A percentile compares a stretch with the other conserved stretches of the same genome.
Evolutionary conservation across 1,139 yeast species (phyloP).

Genomic region (Trichomonascaceae sp.): DNA sequence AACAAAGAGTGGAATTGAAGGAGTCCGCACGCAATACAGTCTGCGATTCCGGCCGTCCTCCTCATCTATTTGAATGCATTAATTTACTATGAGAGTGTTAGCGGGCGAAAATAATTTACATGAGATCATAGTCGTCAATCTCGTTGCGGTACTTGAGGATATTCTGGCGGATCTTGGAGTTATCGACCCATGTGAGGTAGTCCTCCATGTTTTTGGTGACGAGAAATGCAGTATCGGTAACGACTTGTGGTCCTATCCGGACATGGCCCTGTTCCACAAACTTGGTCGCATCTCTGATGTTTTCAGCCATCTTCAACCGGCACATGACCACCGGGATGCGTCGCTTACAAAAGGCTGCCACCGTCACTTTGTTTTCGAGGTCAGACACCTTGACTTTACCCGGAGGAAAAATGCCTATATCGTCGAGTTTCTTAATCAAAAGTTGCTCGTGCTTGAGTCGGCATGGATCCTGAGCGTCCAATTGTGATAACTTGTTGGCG

Average conservation of each 20-base stretch:
- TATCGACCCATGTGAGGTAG: slow-evolving; percentile 93
- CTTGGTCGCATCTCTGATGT: slow-evolving; percentile 75
- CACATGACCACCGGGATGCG: slow-evolving; percentile 94
- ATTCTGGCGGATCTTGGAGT: slow-evolving; percentile 82
- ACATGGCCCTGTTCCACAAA: slow-evolving; percentile 96
- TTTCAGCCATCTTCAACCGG: slow-evolving; percentile 87
- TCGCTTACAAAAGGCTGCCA: slow-evolving; percentile 82
- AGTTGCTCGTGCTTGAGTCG: slow-evolving; percentile 80
- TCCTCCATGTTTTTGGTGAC: slow-evolving; percentile 88
- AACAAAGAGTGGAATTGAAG: slow-evolving; percentile 57
- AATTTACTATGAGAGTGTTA: too few relatives aligned
- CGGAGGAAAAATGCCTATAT: slow-evolving; percentile 61
- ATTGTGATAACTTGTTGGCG: slow-evolving; percentile 70
- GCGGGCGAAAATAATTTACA: too few relatives aligned
- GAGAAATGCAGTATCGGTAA: slow-evolving; percentile 90
- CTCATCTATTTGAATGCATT: neutral
- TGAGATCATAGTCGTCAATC: slow-evolving; percentile 31
- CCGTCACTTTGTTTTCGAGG: slow-evolving; percentile 81
- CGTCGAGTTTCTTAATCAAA: slow-evolving; percentile 69
- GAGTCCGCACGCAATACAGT: slow-evolving; percentile 52
- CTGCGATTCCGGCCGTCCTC: slow-evolving; percentile 61
- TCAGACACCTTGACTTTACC: slow-evolving; percentile 86
- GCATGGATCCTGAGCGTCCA: slow-evolving; percentile 77
- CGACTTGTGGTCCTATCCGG: slow-evolving; percentile 89
- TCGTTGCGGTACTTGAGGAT: slow-evolving; percentile 75